phyloP scores from a whole-genome alignment of 257 asterid species.

The Phtheirospermum japonicum region DNA sequence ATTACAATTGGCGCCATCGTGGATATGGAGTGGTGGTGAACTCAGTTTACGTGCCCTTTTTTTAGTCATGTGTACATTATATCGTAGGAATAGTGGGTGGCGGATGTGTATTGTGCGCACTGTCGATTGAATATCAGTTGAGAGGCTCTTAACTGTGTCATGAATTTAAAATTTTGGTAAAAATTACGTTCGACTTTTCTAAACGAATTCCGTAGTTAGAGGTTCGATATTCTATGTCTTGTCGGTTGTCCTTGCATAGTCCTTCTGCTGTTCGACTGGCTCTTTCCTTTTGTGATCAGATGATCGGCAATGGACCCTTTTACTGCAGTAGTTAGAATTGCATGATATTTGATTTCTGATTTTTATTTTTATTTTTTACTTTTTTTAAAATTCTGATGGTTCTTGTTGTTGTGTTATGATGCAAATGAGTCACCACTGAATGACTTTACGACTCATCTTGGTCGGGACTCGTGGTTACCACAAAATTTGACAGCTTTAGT shows the following conservation, averaged over 20 bases:
- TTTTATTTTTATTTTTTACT: no score
- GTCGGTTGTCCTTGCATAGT: neutral
- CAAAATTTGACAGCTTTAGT: neutral
- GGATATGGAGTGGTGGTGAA: slow-evolving; percentile 33
- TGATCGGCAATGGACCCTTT: no score
- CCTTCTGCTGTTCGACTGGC: no score
- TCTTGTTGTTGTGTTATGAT: neutral
- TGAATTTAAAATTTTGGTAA: slow-evolving; percentile 26
- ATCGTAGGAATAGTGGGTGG: slow-evolving; percentile 42
- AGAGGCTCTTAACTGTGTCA: slow-evolving; percentile 31
- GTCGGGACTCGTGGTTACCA: neutral
- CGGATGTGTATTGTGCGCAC: no score
- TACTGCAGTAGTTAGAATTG: no score
- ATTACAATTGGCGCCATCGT: slow-evolving; percentile 5
- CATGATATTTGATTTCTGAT: no score
- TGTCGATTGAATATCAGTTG: no score
- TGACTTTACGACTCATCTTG: neutral
- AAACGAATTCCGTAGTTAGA: neutral
- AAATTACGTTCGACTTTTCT: neutral
- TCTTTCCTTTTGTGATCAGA: no score
- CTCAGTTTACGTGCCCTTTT: slow-evolving; percentile 28
- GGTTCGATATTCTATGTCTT: neutral
- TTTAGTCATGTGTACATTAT: slow-evolving; percentile 36
- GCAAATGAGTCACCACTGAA: neutral
- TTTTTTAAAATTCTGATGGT: no score